These are phyloP conservation scores for Thraustochytrium striatum DNA, from an alignment of 352 stramenopile species.

Conservation along the genomic window DNA sequence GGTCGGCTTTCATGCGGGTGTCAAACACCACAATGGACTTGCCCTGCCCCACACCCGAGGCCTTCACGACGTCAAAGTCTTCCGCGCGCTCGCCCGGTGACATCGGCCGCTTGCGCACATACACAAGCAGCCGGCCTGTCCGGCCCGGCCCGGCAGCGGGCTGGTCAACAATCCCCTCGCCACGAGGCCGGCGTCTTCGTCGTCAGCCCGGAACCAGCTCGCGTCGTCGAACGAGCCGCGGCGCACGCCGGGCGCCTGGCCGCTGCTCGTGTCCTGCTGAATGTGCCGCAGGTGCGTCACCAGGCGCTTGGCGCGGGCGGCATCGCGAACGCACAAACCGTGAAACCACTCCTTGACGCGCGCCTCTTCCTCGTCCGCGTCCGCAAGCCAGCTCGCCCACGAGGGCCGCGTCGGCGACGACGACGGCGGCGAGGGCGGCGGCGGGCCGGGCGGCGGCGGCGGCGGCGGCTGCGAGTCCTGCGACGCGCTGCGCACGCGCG, in stretches of 20 bases:
- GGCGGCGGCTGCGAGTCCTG: constrained; percentile 35
- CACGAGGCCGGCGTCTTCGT: too few species aligned
- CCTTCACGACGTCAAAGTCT: constrained; percentile 48
- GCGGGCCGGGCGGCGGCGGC: neutral
- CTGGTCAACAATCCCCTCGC: too few species aligned
- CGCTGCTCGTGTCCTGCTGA: neutral
- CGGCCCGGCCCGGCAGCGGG: too few species aligned
- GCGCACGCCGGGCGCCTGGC: too few species aligned
- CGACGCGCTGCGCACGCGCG: neutral
- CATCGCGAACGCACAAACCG: neutral
- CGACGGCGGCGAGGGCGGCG: neutral
- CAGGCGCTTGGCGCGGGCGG: neutral
- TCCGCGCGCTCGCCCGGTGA: constrained; percentile 8
- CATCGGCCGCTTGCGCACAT: constrained; percentile 51
- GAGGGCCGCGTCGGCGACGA: neutral
- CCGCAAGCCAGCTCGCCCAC: neutral
- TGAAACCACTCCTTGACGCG: constrained; percentile 30
- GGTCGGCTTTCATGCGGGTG: constrained; percentile 48
- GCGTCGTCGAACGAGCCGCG: too few species aligned
- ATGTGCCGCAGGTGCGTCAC: constrained; percentile 17
- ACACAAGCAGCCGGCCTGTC: constrained; percentile 32
- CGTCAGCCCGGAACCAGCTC: too few species aligned
- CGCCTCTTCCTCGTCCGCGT: neutral
- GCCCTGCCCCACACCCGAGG: neutral
- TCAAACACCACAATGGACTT: constrained; percentile 50